Base-by-base conservation (phyloP, 129 eudicot species). In the Cynara cardunculus region DNA sequence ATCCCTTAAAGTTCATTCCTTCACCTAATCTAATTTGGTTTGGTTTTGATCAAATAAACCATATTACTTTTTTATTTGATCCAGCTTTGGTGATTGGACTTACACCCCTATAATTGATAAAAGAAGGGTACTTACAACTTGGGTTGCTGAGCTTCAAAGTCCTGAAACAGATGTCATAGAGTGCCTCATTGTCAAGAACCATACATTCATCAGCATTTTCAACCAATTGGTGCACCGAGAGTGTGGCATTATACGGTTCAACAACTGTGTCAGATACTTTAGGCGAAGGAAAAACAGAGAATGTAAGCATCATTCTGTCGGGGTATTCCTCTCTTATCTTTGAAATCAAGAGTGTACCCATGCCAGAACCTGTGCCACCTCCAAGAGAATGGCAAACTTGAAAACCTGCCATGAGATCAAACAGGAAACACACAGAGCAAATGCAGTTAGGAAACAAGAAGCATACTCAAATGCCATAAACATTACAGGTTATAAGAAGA, bases 351-450 rank as follows among this genome's bases (percentile, higher is more conserved):
- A 93, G 94, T 31, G 98, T 93, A 68, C 98, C 98, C 98, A 93
- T 93, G 70, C 98, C 98, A 66, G 98, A 93, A 71, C 98, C 98
- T n/a, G 98, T 93, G 73, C 98, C 98, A 24, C 98, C 98, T 70
- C 98, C 98, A 72, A 93, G 97, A 22, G 98, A 93, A 76, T 93
- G 98, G 61, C 98, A 93, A n/a, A 93, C 98, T 78, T 93, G 98
- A 83, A 93, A 93, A 85, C 98, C 98, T 93, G 94, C 71, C 32
- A 72, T 64, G 8, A 76, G 19, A 76, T 14, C 65, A 82, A 71
- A 53, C n/a, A 27, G 68, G 34, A 76, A 72, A 9, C 74, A 31
- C 26, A 79, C 46, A 74, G 46, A 84, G 76, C 46, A 74, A 41
- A 37, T 31, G n/a, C 59, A 66, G n/a, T 64, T 77, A 77, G 39